Conservation (phyloP, 148 eudicot genomes). For the Fagopyrum esculentum region DNA sequence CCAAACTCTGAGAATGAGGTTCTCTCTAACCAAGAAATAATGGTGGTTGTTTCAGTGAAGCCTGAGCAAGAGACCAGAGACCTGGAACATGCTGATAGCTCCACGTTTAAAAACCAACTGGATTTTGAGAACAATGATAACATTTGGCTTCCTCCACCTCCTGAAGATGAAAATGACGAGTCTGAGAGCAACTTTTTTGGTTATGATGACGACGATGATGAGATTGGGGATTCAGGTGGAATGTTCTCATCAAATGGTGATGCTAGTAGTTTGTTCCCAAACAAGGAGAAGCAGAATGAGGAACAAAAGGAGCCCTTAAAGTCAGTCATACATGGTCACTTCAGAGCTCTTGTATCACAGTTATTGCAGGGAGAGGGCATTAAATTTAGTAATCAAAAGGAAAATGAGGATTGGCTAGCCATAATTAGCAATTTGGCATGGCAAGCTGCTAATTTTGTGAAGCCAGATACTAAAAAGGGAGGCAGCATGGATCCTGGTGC, state of each 20-base stretch:
- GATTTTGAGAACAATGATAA: constrained; percentile 67
- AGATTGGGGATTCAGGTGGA: constrained; percentile 46
- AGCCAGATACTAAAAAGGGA: constrained; percentile 88
- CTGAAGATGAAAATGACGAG: constrained; percentile 67
- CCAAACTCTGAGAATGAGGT: constrained; percentile 31
- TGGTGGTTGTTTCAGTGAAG: constrained; percentile 39
- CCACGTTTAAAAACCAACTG: constrained; percentile 39
- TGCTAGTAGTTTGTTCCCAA: constrained; percentile 27
- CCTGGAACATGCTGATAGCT: constrained; percentile 29
- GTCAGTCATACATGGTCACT: constrained; percentile 69
- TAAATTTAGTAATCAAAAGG: constrained; percentile 32
- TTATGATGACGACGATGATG: constrained; percentile 79
- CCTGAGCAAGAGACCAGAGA: constrained; percentile 32
- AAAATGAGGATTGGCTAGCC: constrained; percentile 62
- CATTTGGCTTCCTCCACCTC: constrained; percentile 89
- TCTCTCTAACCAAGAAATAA: constrained; percentile 31
- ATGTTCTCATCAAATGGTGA: constrained; percentile 40
- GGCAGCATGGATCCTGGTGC: constrained; percentile 98
- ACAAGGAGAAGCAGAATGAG: constrained; percentile 42
- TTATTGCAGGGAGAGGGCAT: constrained; percentile 75
- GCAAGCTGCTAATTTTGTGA: constrained; percentile 94
- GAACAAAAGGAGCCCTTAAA: constrained; percentile 50
- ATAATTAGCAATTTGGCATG: constrained; percentile 70
- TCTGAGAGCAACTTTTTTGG: constrained; percentile 46
- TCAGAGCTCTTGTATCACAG: constrained; percentile 92